These are phyloP conservation scores for Penicillium cosmopolitanum DNA, from an alignment of 495 filamentous ascomycete species.

Conservation along the genomic window DNA sequence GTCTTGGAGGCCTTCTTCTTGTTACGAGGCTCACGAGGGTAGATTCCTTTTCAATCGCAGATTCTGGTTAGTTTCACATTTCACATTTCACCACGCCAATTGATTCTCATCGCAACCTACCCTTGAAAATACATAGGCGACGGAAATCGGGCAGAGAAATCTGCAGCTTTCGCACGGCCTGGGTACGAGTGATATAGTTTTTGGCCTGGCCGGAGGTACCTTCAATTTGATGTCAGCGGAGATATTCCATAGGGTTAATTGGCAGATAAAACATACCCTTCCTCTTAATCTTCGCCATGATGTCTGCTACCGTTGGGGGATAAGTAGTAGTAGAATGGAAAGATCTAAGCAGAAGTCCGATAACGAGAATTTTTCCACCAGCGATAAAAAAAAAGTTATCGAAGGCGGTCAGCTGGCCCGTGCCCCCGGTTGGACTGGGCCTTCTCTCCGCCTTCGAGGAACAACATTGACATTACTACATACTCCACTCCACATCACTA, in stretches of 20 bases:
- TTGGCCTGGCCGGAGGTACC: slow-evolving; percentile 91
- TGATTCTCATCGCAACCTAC: slow-evolving; percentile 34
- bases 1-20: slow-evolving; percentile 96
- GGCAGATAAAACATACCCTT: slow-evolving; percentile 60
- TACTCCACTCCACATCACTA: not conserved
- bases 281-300: slow-evolving; percentile 89
- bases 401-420: slow-evolving; percentile 17
- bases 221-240: slow-evolving; percentile 28
- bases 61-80: slow-evolving; percentile 17
- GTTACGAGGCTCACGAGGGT: slow-evolving; percentile 92
- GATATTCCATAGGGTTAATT: not conserved
- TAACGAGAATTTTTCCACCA: slow-evolving; percentile 17
- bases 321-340: slow-evolving; percentile 10
- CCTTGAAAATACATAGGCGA: slow-evolving; percentile 98
- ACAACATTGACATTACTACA: not conserved
- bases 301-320: slow-evolving; percentile 16
- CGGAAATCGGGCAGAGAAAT: slow-evolving; percentile 96
- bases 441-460: no score
- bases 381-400: slow-evolving; percentile 36
- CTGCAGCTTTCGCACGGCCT: slow-evolving; percentile 96
- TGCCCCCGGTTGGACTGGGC: slow-evolving; percentile 20
- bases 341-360: slow-evolving; percentile 27
- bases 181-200: slow-evolving; percentile 96
- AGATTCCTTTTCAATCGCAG: slow-evolving; percentile 68
- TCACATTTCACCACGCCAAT: not conserved